phyloP scores from a whole-genome alignment of 2,329 filamentous ascomycete species.

The Apiospora kogelbergensis region DNA sequence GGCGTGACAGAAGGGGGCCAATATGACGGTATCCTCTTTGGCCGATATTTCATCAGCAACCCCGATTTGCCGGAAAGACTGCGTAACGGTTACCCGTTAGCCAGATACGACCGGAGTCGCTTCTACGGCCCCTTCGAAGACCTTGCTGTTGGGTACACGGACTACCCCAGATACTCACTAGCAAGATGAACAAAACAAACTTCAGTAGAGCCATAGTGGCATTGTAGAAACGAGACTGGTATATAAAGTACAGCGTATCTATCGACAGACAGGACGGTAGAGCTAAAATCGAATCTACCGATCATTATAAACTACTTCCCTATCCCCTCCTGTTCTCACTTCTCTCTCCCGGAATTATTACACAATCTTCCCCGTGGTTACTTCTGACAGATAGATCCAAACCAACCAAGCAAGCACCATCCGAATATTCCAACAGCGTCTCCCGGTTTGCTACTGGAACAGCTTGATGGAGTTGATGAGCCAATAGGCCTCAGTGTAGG shows the following conservation, averaged over 20 bases:
- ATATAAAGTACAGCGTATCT: not conserved
- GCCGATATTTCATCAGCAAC: conserved; percentile 44
- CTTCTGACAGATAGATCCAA: too few species aligned
- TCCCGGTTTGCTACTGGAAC: conserved; percentile 35
- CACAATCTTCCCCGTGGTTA: too few species aligned
- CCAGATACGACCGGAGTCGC: conserved; percentile 37
- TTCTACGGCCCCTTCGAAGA: conserved; percentile 33
- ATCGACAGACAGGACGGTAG: not conserved
- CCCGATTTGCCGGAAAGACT: conserved; percentile 42
- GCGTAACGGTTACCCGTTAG: conserved; percentile 36
- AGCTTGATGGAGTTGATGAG: conserved; percentile 70
- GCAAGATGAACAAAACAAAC: conserved; percentile 8
- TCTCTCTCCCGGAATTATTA: too few species aligned
- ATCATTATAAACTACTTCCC: too few species aligned
- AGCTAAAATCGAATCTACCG: too few species aligned
- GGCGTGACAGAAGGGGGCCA: conserved; percentile 23
- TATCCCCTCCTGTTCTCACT: too few species aligned
- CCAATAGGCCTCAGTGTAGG: conserved; percentile 63
- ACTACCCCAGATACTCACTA: conserved; percentile 26
- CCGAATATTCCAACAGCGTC: not conserved
- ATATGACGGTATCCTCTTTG: conserved; percentile 40
- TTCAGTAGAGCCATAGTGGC: not conserved
- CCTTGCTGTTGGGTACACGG: conserved; percentile 33
- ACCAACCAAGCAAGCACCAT: not conserved
- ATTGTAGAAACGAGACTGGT: too few species aligned